Base-by-base conservation (phyloP, 2,329 filamentous ascomycete species). In the Fusarium coffeatum region DNA sequence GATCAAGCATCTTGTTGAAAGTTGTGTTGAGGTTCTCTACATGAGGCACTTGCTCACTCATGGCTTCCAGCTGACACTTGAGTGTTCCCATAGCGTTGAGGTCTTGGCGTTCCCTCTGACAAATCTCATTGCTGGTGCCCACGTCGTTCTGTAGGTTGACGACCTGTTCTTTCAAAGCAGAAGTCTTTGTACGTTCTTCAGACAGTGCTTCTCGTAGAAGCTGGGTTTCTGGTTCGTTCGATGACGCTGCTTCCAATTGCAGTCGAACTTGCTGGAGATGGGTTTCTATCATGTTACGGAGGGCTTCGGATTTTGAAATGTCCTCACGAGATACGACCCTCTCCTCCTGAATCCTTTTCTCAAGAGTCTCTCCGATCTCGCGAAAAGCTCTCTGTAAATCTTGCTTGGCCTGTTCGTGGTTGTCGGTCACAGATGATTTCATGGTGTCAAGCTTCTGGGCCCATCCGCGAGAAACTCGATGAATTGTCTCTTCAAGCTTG, bases 101-200 rank as follows among this genome's bases (percentile, higher is more conserved):
- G 27, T 79, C 78, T 23, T 71, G 69, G 20, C 55, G 62, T 74
- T 77, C 79, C 51, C 69, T 72, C 10, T 71, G 57, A 9, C 66
- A 72, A 18, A 79, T 66, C 20, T 67, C 46, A 18, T 64, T 50
- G 9, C 61, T 71, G 18, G 60, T 59, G 22, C 63, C 58, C 6
- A 71, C 65, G 48, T 75, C 64, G 13, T 49, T 37, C 46, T 79
- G 72, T 18, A 78, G 59, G 4, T 53, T 55, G 13, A 45, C 27
- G 30, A 79, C 55, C 41, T 72, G 72, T 28, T 72, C 18, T 28
- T 66, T 55, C 22, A 78, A 66, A 13, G 43, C 41, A 13, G 22
- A 23, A 22, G 40, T 27, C 10, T 48, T 64, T 42, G 51, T 55
- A 11, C 65, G 65, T 28, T 76, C 66, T 23, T 70, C 42, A 8